Conservation (phyloP, 306 rosid species). For the Hippophae rhamnoides region DNA sequence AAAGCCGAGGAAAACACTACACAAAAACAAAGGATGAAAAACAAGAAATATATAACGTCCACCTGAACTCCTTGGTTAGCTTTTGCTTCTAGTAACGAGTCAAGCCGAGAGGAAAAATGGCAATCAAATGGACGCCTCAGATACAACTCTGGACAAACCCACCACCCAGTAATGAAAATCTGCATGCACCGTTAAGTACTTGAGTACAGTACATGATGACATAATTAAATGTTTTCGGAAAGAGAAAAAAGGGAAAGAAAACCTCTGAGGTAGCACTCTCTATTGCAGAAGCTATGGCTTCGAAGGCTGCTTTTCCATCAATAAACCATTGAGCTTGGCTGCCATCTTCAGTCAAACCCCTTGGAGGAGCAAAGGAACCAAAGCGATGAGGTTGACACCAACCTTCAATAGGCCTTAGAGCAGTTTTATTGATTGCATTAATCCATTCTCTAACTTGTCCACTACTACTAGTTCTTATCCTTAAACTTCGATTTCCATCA, state of each 20-base stretch:
- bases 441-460: conserved; percentile 32
- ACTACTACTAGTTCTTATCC: conserved; percentile 33
- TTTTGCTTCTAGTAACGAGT: conserved; percentile 30
- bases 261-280: conserved; percentile 45
- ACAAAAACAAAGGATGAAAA: neutral
- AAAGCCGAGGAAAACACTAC: neutral
- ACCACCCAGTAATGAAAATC: conserved; percentile 51
- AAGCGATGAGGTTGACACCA: conserved; percentile 42
- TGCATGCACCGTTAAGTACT: conserved; percentile 9
- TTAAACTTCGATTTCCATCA: conserved; percentile 24
- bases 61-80: conserved; percentile 50
- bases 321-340: conserved; percentile 47
- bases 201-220: neutral
- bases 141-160: conserved; percentile 47
- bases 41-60: neutral
- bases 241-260: neutral
- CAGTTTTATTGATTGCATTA: conserved; percentile 31
- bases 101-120: conserved; percentile 35
- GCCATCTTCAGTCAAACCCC: conserved; percentile 36
- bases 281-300: conserved; percentile 40
- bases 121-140: conserved; percentile 34
- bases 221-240: neutral
- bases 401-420: conserved; percentile 30
- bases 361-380: conserved; percentile 40
- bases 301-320: conserved; percentile 39